Conservation (phyloP, 345 rosid genomes). For the Citrus trifoliata region DNA sequence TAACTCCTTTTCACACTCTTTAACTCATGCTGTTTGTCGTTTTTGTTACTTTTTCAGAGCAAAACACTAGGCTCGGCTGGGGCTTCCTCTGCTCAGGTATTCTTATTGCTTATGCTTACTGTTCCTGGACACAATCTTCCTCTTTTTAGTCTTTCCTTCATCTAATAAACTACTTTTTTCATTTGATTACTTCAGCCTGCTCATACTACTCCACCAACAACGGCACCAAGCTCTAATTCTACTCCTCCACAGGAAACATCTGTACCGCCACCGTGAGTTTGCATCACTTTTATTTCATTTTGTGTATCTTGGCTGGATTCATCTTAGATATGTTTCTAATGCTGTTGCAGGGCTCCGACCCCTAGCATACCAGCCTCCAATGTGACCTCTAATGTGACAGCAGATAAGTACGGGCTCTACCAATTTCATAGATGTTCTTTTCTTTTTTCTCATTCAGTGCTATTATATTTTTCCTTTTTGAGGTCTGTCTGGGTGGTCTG, state of each 20-base stretch:
- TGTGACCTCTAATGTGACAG: slow-evolving; percentile 30
- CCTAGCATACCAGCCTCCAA: slow-evolving; percentile 33
- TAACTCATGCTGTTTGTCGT: neutral
- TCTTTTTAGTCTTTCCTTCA: neutral
- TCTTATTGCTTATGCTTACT: slow-evolving; percentile 2
- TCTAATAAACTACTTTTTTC: neutral
- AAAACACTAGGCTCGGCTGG: slow-evolving; percentile 56
- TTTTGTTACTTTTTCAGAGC: slow-evolving; percentile 43
- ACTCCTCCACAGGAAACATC: slow-evolving; percentile 42
- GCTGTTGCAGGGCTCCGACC: slow-evolving; percentile 29
- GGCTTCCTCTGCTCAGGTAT: slow-evolving; percentile 61
- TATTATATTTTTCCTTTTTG: neutral
- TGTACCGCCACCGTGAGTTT: slow-evolving; percentile 57
- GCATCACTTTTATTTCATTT: neutral
- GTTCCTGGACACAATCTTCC: neutral
- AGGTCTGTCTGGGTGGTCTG: neutral
- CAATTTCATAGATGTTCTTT: neutral
- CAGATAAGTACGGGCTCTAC: slow-evolving; percentile 35
- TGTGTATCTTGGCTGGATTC: slow-evolving; percentile 1
- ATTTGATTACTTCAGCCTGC: slow-evolving; percentile 46
- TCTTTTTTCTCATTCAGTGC: neutral
- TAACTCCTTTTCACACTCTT: neutral
- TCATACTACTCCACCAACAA: slow-evolving; percentile 41
- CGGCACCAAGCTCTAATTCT: slow-evolving; percentile 37
- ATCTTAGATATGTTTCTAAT: slow-evolving; percentile 2